phyloP scores from a whole-genome alignment of 805 yeast genomes.

The Cyberlindnera maclurae region DNA sequence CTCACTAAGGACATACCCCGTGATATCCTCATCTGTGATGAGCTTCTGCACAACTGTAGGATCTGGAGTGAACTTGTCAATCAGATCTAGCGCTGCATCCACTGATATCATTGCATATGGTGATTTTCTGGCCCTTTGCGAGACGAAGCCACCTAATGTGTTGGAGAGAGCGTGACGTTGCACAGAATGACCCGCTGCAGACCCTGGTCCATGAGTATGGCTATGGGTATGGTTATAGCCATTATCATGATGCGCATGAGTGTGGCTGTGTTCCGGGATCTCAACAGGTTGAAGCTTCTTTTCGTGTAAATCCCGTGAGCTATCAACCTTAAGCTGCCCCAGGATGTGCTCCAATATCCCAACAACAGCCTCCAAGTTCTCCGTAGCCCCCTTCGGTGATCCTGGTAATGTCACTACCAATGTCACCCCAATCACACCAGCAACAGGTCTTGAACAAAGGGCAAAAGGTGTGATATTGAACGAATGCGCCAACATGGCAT shows the following conservation, averaged over 20 bases:
- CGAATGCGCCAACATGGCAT: constrained; percentile 38
- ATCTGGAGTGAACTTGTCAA: constrained; percentile 28
- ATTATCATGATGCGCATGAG: constrained; percentile 9
- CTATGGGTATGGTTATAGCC: background rate
- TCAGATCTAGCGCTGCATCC: constrained; percentile 30
- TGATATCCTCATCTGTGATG: constrained; percentile 24
- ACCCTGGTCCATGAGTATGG: constrained; percentile 8
- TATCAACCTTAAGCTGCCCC: constrained; percentile 27
- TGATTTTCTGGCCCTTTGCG: constrained; percentile 36
- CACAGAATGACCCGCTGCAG: constrained; percentile 21
- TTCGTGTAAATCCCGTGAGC: constrained; percentile 35
- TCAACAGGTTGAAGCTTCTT: background rate
- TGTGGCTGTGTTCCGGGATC: constrained; percentile 5
- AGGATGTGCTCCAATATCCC: constrained; percentile 38
- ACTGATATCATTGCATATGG: constrained; percentile 43
- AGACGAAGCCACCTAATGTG: constrained; percentile 31
- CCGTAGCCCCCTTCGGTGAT: constrained; percentile 41
- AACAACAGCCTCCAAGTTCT: constrained; percentile 34
- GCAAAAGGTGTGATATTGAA: constrained; percentile 41
- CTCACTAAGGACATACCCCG: constrained; percentile 36
- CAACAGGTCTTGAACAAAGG: constrained; percentile 42
- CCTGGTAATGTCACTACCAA: constrained; percentile 45
- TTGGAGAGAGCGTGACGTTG: constrained; percentile 33
- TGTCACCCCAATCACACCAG: constrained; percentile 34
- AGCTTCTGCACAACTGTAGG: constrained; percentile 21